Percentiles rank a stretch among this genome's conserved stretches.
Conservation (phyloP, 192 early-diverging fungal genomes). For the Coemansia sp. region DNA sequence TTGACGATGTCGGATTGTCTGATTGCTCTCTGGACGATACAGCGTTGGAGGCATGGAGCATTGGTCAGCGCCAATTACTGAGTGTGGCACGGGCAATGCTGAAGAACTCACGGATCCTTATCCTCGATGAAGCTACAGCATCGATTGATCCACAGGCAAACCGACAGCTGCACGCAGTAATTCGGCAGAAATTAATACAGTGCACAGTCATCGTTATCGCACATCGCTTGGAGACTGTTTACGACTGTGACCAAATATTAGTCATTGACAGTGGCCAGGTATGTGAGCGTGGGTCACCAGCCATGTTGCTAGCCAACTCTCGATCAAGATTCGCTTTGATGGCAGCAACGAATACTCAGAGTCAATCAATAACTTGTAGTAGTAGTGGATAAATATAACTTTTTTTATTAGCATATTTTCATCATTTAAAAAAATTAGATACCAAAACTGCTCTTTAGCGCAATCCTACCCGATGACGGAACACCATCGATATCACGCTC, state of each 20-base stretch:
- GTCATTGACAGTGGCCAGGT: conserved; percentile 32
- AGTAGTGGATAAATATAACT: neutral
- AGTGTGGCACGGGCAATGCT: conserved; percentile 66
- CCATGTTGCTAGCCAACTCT: conserved; percentile 3
- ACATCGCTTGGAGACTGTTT: conserved; percentile 57
- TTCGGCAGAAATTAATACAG: conserved; percentile 57
- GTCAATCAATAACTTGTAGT: neutral
- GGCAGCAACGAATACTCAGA: neutral
- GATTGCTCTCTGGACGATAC: neutral
- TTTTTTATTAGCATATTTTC: neutral
- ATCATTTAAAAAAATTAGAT: conserved; percentile 2
- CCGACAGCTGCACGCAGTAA: conserved; percentile 54
- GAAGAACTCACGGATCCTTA: conserved; percentile 58
- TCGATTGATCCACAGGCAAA: conserved; percentile 59
- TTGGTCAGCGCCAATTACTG: conserved; percentile 64
- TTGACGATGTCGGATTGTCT: conserved; percentile 62
- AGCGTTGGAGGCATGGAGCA: conserved; percentile 40
- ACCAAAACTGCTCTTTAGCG: conserved; percentile 40
- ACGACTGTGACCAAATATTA: conserved; percentile 37
- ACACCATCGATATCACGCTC: neutral
- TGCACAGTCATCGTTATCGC: conserved; percentile 71
- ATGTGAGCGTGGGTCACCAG: conserved; percentile 26
- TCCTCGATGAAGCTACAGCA: conserved; percentile 73
- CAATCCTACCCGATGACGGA: conserved; percentile 6
- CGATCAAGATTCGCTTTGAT: conserved; percentile 13